Evolutionary conservation across 768 basidiomycete species (phyloP).

Genomic region (Tephrocybe sp.): DNA sequence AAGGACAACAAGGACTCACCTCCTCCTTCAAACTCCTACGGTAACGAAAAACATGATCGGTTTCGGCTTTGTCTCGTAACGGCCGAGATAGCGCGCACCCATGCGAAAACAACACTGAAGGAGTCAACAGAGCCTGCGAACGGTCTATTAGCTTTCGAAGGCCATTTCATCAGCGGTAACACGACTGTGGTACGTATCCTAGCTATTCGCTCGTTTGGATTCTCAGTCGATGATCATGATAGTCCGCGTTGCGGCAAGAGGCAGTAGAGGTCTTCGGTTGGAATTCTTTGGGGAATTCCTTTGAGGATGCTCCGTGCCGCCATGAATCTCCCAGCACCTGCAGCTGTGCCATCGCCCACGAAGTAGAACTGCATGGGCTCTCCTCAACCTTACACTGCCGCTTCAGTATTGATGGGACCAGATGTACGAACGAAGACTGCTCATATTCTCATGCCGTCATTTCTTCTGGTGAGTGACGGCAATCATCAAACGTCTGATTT

Average conservation of each 20-base stretch:
- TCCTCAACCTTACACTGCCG: constrained; percentile 25
- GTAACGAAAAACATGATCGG: constrained; percentile 11
- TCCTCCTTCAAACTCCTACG: too few species aligned
- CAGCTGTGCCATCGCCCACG: constrained; percentile 21
- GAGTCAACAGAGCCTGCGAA: constrained; percentile 15
- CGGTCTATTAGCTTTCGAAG: constrained; percentile 22
- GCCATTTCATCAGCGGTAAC: constrained; percentile 18
- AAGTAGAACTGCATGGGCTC: constrained; percentile 23
- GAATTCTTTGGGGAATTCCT: constrained; percentile 8
- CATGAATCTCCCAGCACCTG: constrained; percentile 14
- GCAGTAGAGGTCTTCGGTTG: constrained; percentile 19
- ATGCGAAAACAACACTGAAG: constrained; percentile 17
- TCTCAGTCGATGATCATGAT: not conserved
- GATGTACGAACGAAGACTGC: constrained; percentile 19
- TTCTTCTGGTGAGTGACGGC: constrained; percentile 9
- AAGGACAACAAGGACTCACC: not conserved
- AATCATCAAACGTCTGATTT: not conserved
- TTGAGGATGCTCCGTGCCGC: constrained; percentile 12
- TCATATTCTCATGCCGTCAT: constrained; percentile 24
- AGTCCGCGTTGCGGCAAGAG: constrained; percentile 21
- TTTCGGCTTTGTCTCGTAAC: constrained; percentile 21
- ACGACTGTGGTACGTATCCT: constrained; percentile 20
- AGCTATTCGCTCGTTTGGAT: not conserved
- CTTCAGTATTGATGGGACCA: constrained; percentile 21
- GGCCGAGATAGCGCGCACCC: constrained; percentile 17